Conservation (phyloP, 768 basidiomycete genomes). For the Hydnum rufescens region DNA sequence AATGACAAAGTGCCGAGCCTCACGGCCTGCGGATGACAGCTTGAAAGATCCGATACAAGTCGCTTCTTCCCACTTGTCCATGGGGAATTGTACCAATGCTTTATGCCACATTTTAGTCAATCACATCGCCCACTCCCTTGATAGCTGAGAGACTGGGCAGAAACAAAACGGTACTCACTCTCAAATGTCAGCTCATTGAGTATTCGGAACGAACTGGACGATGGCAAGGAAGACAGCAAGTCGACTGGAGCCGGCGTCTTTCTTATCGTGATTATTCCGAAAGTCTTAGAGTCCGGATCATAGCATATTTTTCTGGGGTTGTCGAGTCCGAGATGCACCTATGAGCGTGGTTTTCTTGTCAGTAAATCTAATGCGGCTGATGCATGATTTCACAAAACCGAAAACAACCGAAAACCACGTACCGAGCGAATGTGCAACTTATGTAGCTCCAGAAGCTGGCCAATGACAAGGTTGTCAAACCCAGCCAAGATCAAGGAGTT, state of each 20-base stretch:
- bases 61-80: conserved; percentile 31
- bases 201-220: conserved; percentile 40
- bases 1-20: conserved; percentile 15
- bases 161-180: conserved; percentile 24
- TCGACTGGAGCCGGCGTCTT: background rate
- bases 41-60: conserved; percentile 27
- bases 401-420: too few species aligned
- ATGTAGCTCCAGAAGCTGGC: conserved; percentile 42
- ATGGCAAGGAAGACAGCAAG: conserved; percentile 4
- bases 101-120: background rate
- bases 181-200: conserved; percentile 45
- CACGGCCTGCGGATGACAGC: conserved; percentile 2
- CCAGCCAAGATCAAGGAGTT: conserved; percentile 42
- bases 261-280: conserved; percentile 43
- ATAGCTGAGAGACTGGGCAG: too few species aligned
- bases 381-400: too few species aligned
- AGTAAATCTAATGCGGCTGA: too few species aligned
- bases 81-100: background rate
- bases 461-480: conserved; percentile 36
- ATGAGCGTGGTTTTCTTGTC: too few species aligned
- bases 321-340: conserved; percentile 56
- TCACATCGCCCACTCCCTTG: background rate
- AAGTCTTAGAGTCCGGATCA: conserved; percentile 30
- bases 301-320: conserved; percentile 51
- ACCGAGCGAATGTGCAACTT: conserved; percentile 71